A percentile compares a stretch with the other conserved stretches of the same genome.
These are phyloP conservation scores for Panaeolus cyanescens DNA, from an alignment of 768 basidiomycete species.

Conservation along the genomic window DNA sequence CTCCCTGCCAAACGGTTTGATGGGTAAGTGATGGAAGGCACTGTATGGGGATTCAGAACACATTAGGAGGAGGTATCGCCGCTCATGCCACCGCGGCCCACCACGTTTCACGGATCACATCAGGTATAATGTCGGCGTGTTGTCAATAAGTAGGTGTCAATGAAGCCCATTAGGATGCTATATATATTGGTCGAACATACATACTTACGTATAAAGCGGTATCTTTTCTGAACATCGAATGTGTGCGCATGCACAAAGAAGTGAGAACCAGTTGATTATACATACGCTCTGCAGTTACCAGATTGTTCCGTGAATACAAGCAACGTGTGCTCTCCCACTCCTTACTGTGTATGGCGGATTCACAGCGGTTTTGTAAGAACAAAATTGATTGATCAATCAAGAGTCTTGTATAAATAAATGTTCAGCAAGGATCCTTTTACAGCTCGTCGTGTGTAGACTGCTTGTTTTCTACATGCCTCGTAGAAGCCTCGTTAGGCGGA, in stretches of 20 bases:
- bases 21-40: no score
- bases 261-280: no score
- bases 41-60: no score
- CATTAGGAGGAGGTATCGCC: not conserved
- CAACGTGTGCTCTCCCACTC: not conserved
- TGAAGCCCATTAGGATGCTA: not conserved
- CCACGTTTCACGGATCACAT: slow-evolving; percentile 1
- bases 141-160: not conserved
- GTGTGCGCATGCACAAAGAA: no score
- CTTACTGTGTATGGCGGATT: not conserved
- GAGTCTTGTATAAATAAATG: not conserved
- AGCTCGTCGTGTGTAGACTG: not conserved
- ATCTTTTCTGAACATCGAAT: no score
- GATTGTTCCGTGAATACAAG: not conserved
- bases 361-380: not conserved
- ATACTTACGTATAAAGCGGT: no score
- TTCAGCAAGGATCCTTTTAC: not conserved
- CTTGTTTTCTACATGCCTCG: not conserved
- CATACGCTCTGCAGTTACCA: not conserved
- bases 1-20: no score
- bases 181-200: no score
- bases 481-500: not conserved
- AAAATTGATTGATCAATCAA: no score
- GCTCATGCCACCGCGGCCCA: not conserved
- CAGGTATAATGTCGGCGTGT: not conserved